These are phyloP conservation scores for Calendula officinalis DNA, from an alignment of 129 eudicot species.

Conservation along the genomic window DNA sequence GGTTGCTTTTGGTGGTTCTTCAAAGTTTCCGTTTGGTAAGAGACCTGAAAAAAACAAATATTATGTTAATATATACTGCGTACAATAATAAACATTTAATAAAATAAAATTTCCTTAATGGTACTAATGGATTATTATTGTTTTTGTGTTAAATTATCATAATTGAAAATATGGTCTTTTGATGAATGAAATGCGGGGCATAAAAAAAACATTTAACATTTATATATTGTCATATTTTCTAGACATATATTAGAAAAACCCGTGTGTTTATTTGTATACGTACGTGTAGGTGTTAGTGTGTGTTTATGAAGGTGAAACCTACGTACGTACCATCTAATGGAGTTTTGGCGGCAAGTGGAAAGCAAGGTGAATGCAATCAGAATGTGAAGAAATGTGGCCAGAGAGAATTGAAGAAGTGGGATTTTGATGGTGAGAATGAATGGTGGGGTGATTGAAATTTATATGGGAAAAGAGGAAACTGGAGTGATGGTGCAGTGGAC, in stretches of 20 bases:
- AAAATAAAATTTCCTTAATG: too few relatives aligned
- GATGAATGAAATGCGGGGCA: too few relatives aligned
- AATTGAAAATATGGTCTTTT: too few relatives aligned
- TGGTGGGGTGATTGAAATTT: slow-evolving; percentile 9
- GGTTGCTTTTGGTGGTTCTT: slow-evolving; percentile 55
- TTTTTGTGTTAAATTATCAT: too few relatives aligned
- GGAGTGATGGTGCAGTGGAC: neutral
- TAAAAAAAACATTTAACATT: too few relatives aligned
- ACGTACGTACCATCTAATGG: slow-evolving; percentile 56
- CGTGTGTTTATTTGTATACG: too few relatives aligned
- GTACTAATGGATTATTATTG: too few relatives aligned
- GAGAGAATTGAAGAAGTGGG: neutral
- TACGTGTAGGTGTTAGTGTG: too few relatives aligned
- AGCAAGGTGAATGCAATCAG: slow-evolving; percentile 35
- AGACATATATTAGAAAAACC: too few relatives aligned
- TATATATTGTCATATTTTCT: too few relatives aligned
- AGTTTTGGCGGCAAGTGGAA: slow-evolving; percentile 31
- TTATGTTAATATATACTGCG: too few relatives aligned
- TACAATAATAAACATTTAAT: too few relatives aligned
- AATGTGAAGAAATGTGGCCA: slow-evolving; percentile 17
- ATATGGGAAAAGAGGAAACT: slow-evolving; percentile 21
- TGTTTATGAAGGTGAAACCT: slow-evolving; percentile 1
- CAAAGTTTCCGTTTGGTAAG: slow-evolving; percentile 85
- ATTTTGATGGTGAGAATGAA: slow-evolving; percentile 15
- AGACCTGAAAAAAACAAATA: slow-evolving; percentile 44